Conservation (phyloP, 164 flowering plant species). For the Nelumbo lutea region DNA sequence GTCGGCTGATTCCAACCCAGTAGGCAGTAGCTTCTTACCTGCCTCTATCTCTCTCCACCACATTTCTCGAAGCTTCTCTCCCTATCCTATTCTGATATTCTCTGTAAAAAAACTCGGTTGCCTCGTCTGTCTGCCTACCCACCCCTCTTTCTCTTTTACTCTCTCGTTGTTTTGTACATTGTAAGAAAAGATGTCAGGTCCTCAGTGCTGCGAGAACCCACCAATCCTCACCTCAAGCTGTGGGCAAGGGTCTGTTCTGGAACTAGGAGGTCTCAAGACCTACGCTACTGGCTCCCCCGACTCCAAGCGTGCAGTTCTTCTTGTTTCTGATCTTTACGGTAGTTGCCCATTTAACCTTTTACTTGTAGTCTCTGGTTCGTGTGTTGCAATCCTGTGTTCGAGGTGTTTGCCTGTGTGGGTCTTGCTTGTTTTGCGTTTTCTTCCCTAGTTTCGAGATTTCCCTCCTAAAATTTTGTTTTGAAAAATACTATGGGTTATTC, state of each 20-base stretch:
- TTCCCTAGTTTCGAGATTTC: too few species aligned
- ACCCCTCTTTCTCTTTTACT: too few species aligned
- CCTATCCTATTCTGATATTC: too few species aligned
- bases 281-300: slow-evolving; percentile 10
- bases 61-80: too few species aligned
- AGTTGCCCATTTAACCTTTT: neutral
- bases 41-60: too few species aligned
- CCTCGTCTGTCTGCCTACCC: too few species aligned
- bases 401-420: neutral
- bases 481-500: neutral
- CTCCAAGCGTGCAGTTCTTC: slow-evolving; percentile 16
- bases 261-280: slow-evolving; percentile 19
- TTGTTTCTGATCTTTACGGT: slow-evolving; percentile 18
- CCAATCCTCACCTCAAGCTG: slow-evolving; percentile 15
- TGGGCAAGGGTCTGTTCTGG: slow-evolving; percentile 12
- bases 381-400: neutral
- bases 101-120: too few species aligned
- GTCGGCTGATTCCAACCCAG: too few species aligned
- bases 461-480: neutral
- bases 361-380: neutral
- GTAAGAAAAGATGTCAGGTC: slow-evolving; percentile 17
- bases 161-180: too few species aligned
- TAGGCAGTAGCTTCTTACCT: too few species aligned
- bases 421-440: neutral
- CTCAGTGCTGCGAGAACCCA: slow-evolving; percentile 25